phyloP scores from a whole-genome alignment of 768 basidiomycete genomes.

The Crassisporium funariophilum region DNA sequence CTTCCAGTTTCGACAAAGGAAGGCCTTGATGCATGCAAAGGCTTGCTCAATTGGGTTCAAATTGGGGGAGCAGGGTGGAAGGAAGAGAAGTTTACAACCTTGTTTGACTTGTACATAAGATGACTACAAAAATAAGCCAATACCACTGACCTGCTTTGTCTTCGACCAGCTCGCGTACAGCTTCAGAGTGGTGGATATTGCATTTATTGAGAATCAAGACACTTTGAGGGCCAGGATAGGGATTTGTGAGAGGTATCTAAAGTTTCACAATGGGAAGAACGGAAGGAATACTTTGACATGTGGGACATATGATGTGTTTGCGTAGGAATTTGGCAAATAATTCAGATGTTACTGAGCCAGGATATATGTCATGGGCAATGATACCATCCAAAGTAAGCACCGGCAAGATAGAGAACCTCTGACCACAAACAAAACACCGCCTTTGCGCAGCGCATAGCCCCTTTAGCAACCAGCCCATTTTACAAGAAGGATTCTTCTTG shows the following conservation, averaged over 20 bases:
- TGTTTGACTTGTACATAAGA: not conserved
- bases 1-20: conserved; percentile 34
- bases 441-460: conserved; percentile 4
- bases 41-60: conserved; percentile 36
- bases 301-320: conserved; percentile 13
- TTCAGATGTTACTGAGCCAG: conserved; percentile 14
- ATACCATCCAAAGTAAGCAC: conserved; percentile 16
- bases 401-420: conserved; percentile 15
- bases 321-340: conserved; percentile 12
- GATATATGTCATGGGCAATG: conserved; percentile 15
- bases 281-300: not conserved
- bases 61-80: conserved; percentile 38
- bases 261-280: not conserved
- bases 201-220: conserved; percentile 17
- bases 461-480: conserved; percentile 12
- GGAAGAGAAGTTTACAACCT: conserved; percentile 23
- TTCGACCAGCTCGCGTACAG: conserved; percentile 17
- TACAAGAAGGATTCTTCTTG: conserved; percentile 10
- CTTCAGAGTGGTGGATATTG: conserved; percentile 19
- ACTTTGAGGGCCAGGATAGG: conserved; percentile 14
- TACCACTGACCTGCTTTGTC: conserved; percentile 15
- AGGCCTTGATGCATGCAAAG: conserved; percentile 30
- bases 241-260: conserved; percentile 20
- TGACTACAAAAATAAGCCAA: not conserved
- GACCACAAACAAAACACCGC: conserved; percentile 14